Evolutionary conservation across 495 filamentous ascomycete species (phyloP), one percentile per base, ranked within the genome.

Genomic region (Hypoxylon lienhwacheense): DNA sequence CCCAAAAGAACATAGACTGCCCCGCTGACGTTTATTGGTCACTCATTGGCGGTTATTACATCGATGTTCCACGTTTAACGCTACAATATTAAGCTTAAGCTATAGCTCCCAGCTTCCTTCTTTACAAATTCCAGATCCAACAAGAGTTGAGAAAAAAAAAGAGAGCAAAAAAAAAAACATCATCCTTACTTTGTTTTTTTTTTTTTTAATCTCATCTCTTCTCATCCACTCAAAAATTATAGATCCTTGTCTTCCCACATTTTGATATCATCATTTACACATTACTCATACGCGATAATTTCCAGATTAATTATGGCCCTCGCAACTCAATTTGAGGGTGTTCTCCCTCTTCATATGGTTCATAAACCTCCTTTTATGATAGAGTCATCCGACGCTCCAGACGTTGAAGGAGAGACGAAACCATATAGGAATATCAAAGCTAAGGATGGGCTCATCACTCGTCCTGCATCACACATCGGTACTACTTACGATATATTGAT

Each of bases 401-500:
- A 76, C 21, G 72, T 81, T 37, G 68, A 77, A 21, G 83, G 83
- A 65, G 84, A 87, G 64, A 85, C 84, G 10, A 78, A 81, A 48
- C 84, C 84, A 5, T 78, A 78, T 50, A 76, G 82, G 16, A 81
- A 86, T 57, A 59, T 73, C 50, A 73, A 74, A 52, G 73, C 75
- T 19, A 77, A 74, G 47, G 68, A 85, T 41, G 76, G 70, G 17
- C 77, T 87, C 15, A 57, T 71, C 26, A 64, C 66, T 6, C 74
- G 66, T 8, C 82, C 82, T 0, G 69, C 74, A 11, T 71, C 77
- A 12, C 76, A 73, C 36, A 71, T 85, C 53, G 57, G 65, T 44
- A 86, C 83, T 14, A 72, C 83, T 19, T 85, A 74, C 60, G 83
- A 86, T 55, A 70, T 87, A 24, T 63, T 86, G 35, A 74, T 71